These are phyloP conservation scores for Leptographium flavum DNA, from an alignment of 2,329 filamentous ascomycete species.

Conservation along the genomic window DNA sequence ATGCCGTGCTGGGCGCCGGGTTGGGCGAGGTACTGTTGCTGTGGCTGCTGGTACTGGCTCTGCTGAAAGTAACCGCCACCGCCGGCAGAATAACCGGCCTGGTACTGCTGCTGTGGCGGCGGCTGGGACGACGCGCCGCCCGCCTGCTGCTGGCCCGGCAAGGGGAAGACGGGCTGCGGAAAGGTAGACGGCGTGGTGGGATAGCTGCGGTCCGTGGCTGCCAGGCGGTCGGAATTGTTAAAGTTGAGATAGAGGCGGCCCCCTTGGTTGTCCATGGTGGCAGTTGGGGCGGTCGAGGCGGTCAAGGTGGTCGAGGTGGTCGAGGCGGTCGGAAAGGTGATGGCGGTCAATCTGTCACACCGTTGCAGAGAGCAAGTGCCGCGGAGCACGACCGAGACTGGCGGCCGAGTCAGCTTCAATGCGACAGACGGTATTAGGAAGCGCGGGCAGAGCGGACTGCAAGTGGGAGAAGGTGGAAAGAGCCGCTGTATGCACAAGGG, in stretches of 20 bases:
- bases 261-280: slow-evolving; percentile 40
- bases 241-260: slow-evolving; percentile 54
- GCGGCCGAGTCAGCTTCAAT: too few species aligned
- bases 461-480: not conserved
- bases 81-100: slow-evolving; percentile 28
- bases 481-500: too few species aligned
- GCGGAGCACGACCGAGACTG: too few species aligned
- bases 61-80: slow-evolving; percentile 44
- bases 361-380: too few species aligned
- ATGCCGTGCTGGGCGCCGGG: slow-evolving; percentile 6
- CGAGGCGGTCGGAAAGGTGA: too few species aligned
- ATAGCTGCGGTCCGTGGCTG: slow-evolving; percentile 53
- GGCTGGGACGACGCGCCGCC: slow-evolving; percentile 28
- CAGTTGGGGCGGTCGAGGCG: too few species aligned
- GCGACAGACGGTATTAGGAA: too few species aligned
- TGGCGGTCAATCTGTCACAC: too few species aligned
- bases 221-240: slow-evolving; percentile 49
- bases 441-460: too few species aligned
- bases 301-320: too few species aligned
- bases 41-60: slow-evolving; percentile 22
- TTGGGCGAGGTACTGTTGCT: slow-evolving; percentile 19
- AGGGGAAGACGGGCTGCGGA: slow-evolving; percentile 66
- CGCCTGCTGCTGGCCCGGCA: slow-evolving; percentile 22
- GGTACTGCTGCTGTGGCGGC: slow-evolving; percentile 32
- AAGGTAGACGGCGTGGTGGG: slow-evolving; percentile 91